Evolutionary conservation across 257 asterid genomes (phyloP).

Genomic region (Handroanthus guayacan): DNA sequence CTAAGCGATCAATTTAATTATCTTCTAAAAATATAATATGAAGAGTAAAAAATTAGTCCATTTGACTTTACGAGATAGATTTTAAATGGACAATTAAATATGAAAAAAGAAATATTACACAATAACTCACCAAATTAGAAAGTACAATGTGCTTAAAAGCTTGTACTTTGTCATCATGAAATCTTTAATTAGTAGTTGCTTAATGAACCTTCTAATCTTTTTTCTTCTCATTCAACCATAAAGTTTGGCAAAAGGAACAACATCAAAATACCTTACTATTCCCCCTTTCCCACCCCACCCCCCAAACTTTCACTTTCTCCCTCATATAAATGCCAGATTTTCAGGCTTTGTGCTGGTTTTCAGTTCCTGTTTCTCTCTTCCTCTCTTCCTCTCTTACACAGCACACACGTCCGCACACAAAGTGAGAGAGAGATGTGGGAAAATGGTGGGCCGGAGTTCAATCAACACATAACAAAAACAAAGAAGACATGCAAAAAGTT

Average conservation of each 20-base stretch:
- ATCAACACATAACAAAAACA: conserved; percentile 33
- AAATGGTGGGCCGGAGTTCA: conserved; percentile 16
- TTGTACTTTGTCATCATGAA: conserved; percentile 24
- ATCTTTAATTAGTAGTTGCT: background rate
- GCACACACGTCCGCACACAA: conserved; percentile 12
- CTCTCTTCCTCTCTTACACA: conserved; percentile 27
- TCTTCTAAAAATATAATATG: background rate
- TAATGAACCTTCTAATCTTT: conserved; percentile 22
- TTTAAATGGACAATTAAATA: background rate
- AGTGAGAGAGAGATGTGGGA: background rate
- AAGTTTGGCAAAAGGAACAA: conserved; percentile 23
- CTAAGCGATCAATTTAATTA: background rate
- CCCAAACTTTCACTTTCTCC: conserved; percentile 27
- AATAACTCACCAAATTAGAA: background rate
- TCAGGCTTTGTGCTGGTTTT: conserved; percentile 34
- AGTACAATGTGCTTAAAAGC: conserved; percentile 4
- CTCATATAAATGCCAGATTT: conserved; percentile 34
- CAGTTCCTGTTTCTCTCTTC: conserved; percentile 20
- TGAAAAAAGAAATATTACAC: background rate
- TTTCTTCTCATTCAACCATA: background rate
- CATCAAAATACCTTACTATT: background rate
- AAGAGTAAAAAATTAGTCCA: background rate
- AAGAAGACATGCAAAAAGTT: conserved; percentile 37
- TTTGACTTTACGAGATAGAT: background rate
- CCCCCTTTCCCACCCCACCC: background rate